Evolutionary conservation across 257 asterid genomes (phyloP), one percentile per base, ranked within the genome.

Genomic region (Mitragyna speciosa): DNA sequence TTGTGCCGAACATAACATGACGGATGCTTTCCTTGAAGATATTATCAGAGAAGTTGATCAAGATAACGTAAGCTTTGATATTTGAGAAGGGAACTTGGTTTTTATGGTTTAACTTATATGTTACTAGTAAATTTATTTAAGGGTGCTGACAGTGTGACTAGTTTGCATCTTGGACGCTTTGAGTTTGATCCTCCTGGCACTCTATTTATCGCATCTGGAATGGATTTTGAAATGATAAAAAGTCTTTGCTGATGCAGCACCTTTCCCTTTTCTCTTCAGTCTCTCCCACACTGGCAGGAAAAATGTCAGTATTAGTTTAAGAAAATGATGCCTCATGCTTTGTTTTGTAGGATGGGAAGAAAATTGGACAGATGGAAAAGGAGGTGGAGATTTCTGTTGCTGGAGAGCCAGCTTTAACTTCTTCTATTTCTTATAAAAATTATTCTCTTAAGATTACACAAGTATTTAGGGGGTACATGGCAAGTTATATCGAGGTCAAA

Each of bases 1-100:
- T 64, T 93, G 97, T 73, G 78, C 82, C n/a, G 98, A 93, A 61
- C 94, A 88, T 85, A 83, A 84, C 49, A 85, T 93, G 91, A 82
- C 92, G 24, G 97, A 92, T 78, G 92, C 88, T 56, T 75, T 74
- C 63, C 87, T 90, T 69, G 97, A 92, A 80, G 97, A 92, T 86
- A 84, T 92, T 80, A 92, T 92, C 89, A 89, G 82, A 82, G 97
- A 92, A 89, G 97, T 92, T 80, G 97, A 92, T 86, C 93, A 90
- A 78, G 92, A 92, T 83, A 92, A 92, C 67, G 97, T 92, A 87
- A 90, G 92, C 83, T 75, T 7, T 74, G 43, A 19, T 59, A 28
- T 31, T 31, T 49, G 31, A 59, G 82, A 73, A 73, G 19, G 70
- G 19, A 41, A 43, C 26, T 56, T 36, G 22, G 17, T 58, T 80